Evolutionary conservation across 345 rosid genomes (phyloP), one percentile per base, ranked within the genome.

Genomic region (Mangifera indica): DNA sequence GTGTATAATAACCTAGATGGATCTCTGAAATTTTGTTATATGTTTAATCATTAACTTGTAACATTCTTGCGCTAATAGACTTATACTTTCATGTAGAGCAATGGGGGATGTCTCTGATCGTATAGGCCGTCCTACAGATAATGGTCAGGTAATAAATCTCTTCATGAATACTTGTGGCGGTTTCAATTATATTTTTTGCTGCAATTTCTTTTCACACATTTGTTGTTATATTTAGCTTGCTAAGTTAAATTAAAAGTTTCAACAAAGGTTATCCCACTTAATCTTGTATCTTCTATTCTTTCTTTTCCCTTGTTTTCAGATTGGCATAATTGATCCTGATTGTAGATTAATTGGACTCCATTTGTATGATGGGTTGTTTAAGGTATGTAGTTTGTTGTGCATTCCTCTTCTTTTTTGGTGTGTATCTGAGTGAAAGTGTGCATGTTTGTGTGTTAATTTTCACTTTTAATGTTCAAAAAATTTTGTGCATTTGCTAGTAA

Each of bases 21-120:
- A 15, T 40, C 29, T 29, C 34, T 42, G 21, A 53, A 55, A 20
- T 34, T 7, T 32, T 69, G 40, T n/a, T 54, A 45, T 60, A 9
- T 11, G 2, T 66, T 18, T 14, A 18, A 32, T 8, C 68, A 51
- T 32, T 34, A 24, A 10, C 69, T 7, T 40, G 13, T 64, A 9
- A 3, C 13, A 55, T 59, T 76, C 46, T 52, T 54, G 22, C 21
- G 51, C 59, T 71, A 60, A 70, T 15, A 10, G 60, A 18, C 26
- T 59, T 51, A 29, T 69, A 4, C 26, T 64, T 18, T 67, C 10
- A 12, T 85, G 72, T 72, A 93, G 93, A 72, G 97, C 96, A 48
- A 95, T 91, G 97, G 96, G 98, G 65, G 98, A 92, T 88, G 97
- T 92, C 52, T 91, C 98, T n/a, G 98, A 95, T 73, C 88, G 90